Evolutionary conservation across 352 stramenopile species (phyloP).

Genomic region (Chrysophaeum taylorii): DNA sequence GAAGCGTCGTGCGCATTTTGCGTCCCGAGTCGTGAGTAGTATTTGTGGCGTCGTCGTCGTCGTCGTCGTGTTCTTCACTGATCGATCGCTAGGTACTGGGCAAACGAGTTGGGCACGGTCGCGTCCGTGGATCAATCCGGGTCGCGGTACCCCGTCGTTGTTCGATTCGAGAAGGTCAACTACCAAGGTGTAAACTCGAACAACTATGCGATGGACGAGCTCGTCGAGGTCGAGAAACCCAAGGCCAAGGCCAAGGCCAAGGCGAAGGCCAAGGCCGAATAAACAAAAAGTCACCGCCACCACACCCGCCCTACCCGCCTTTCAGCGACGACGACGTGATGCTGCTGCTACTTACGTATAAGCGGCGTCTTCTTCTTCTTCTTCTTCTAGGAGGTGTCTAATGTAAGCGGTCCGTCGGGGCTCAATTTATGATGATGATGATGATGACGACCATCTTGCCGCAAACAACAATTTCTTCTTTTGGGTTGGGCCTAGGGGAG

Average conservation of each 20-base stretch:
- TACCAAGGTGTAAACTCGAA: constrained; percentile 15
- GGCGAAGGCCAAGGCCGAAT: constrained; percentile 3
- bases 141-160: not conserved
- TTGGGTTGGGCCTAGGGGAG: too few relatives aligned
- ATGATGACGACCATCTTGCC: too few relatives aligned
- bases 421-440: too few relatives aligned
- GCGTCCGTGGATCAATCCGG: not conserved
- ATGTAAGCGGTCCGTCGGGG: too few relatives aligned
- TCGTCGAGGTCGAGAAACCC: constrained; percentile 5
- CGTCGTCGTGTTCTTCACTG: not conserved
- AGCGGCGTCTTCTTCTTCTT: too few relatives aligned
- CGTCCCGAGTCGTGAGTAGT: constrained; percentile 5
- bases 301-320: too few relatives aligned
- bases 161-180: constrained; percentile 15
- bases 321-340: too few relatives aligned
- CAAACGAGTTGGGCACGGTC: constrained; percentile 5
- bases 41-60: not conserved
- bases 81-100: not conserved
- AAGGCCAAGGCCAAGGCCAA: constrained; percentile 8
- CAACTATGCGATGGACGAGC: constrained; percentile 13
- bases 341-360: too few relatives aligned
- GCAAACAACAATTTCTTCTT: too few relatives aligned
- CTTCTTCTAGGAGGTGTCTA: too few relatives aligned
- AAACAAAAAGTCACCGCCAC: too few relatives aligned
- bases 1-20: constrained; percentile 1